These are phyloP conservation scores for Blastosporella zonata DNA, from an alignment of 1,284 basidiomycete species.

Conservation along the genomic window DNA sequence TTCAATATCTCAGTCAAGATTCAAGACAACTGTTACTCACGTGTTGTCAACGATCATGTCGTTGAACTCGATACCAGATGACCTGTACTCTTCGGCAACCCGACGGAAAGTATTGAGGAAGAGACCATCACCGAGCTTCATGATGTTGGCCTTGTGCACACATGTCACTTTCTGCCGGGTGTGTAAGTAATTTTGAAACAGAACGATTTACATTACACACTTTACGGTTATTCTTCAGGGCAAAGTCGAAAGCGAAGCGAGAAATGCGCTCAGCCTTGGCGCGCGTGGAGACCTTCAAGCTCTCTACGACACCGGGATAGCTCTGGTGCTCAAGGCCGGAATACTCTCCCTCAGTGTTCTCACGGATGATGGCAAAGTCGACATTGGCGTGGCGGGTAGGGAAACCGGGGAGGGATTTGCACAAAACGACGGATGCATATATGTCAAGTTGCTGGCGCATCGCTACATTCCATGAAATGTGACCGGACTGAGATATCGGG, in stretches of 20 bases:
- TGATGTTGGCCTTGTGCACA: constrained; percentile 99
- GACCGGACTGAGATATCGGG: constrained; percentile 92
- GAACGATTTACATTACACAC: constrained; percentile 34
- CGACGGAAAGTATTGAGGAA: constrained; percentile 99
- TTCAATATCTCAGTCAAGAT: constrained; percentile 3
- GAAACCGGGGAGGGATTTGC: constrained; percentile 97
- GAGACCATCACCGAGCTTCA: constrained; percentile 99
- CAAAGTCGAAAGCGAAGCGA: constrained; percentile 98
- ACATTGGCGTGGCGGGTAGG: constrained; percentile 96
- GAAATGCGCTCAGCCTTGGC: constrained; percentile 96
- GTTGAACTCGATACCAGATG: constrained; percentile 88
- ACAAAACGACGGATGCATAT: constrained; percentile 96
- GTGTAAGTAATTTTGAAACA: constrained; percentile 10
- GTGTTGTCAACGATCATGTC: constrained; percentile 99
- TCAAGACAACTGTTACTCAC: constrained; percentile 39
- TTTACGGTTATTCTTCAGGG: constrained; percentile 98
- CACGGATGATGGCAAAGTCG: constrained; percentile 99
- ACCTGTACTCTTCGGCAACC: constrained; percentile 95
- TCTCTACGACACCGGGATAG: constrained; percentile 98
- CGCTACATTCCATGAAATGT: constrained; percentile 99
- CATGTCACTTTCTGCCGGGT: constrained; percentile 90
- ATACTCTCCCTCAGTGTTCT: constrained; percentile 99
- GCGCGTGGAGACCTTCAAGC: constrained; percentile 94
- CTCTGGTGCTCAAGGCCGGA: constrained; percentile 98
- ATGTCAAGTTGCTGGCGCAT: constrained; percentile 99